Conservation (phyloP, 2,329 filamentous ascomycete species). For the Zymoseptoria pseudotritici region DNA sequence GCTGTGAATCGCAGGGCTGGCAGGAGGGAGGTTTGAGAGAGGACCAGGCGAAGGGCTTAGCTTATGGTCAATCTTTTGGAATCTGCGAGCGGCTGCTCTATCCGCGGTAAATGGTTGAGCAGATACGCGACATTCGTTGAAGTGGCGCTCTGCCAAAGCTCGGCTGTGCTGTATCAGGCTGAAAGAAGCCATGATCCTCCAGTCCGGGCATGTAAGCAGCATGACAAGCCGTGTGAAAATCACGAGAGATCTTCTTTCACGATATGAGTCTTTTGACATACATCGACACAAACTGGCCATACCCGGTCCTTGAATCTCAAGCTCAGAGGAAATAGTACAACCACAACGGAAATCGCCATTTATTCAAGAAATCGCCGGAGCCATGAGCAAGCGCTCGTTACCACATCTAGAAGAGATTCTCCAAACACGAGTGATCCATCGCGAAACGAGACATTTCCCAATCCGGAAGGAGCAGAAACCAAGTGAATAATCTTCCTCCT, state of each 20-base stretch:
- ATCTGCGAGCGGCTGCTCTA: background rate
- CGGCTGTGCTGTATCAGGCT: background rate
- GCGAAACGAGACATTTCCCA: background rate
- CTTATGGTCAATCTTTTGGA: background rate
- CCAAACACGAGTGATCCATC: no score
- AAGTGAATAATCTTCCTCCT: background rate
- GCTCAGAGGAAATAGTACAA: no score
- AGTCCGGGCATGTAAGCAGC: background rate
- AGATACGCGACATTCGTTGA: background rate
- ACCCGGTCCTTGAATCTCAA: no score
- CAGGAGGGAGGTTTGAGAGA: background rate
- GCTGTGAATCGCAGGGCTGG: background rate
- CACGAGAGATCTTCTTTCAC: no score
- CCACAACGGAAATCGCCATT: no score
- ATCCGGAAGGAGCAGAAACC: background rate
- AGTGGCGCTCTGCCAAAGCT: background rate
- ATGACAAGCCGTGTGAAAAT: background rate
- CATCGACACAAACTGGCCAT: no score
- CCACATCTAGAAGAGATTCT: no score
- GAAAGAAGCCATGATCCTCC: background rate
- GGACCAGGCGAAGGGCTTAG: background rate
- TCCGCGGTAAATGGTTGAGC: background rate
- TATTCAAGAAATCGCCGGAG: no score
- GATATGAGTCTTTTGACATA: no score
- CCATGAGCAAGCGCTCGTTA: no score